phyloP scores from a whole-genome alignment of 805 yeast species.

The Priceomyces carsonii region DNA sequence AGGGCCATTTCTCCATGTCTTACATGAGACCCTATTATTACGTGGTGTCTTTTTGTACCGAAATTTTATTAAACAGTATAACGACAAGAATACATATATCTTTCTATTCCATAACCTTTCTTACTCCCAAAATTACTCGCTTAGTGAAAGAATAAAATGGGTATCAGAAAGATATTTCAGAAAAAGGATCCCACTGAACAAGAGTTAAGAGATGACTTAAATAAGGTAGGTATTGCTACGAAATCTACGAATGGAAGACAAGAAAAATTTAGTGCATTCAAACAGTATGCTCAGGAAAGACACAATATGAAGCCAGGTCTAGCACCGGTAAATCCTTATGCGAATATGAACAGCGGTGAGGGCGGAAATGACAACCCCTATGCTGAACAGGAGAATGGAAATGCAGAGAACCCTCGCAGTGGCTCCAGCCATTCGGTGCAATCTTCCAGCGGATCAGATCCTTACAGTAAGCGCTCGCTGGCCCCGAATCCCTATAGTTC shows the following conservation, averaged over 20 bases:
- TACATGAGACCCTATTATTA: too few species aligned
- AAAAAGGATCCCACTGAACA: conserved; percentile 51
- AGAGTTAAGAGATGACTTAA: conserved; percentile 43
- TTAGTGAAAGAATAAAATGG: conserved; percentile 31
- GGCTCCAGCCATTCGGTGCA: neutral
- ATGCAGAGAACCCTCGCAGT: conserved; percentile 12
- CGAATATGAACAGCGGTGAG: conserved; percentile 22
- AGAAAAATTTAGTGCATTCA: conserved; percentile 54
- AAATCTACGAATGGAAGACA: conserved; percentile 28
- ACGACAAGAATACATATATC: too few species aligned
- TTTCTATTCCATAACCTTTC: too few species aligned
- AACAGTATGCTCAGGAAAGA: conserved; percentile 48
- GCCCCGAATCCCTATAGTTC: conserved; percentile 11
- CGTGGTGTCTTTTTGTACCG: too few species aligned
- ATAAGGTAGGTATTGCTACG: conserved; percentile 43
- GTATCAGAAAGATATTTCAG: conserved; percentile 45
- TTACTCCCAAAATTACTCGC: too few species aligned
- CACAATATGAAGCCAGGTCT: conserved; percentile 33
- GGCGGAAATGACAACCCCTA: conserved; percentile 9
- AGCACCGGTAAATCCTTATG: conserved; percentile 44
- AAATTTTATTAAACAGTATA: too few species aligned
- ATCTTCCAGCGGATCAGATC: conserved; percentile 4
- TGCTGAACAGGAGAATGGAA: conserved; percentile 5
- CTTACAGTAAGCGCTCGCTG: neutral
- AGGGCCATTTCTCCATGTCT: too few species aligned